Base-by-base conservation (phyloP, 2,329 filamentous ascomycete species). In the Penicillium sp. region DNA sequence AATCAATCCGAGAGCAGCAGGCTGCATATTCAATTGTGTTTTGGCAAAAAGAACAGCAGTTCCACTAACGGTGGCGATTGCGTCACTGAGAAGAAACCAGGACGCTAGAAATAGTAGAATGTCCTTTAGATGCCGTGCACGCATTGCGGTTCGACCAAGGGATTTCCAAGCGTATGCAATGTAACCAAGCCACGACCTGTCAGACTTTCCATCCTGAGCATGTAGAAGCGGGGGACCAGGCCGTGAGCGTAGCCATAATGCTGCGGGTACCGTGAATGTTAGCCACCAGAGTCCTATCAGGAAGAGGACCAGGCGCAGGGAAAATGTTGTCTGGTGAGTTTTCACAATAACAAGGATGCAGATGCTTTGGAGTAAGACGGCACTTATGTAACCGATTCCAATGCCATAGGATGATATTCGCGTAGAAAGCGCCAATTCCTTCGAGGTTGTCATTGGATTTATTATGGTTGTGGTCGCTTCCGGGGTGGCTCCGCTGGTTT, bases 21-120 rank as follows among this genome's bases (percentile, higher is more conserved):
- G 89, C 62, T 89, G 85, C 95, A 99, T 99, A 66, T 91, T 87
- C 9, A 99, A 83, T 66, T 93, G 88, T 0, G 94, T 98, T 79
- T 98, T 98, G 46, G 94, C 95, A 75, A 97, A 99, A 9, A 99
- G 84, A 30, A 98, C 93, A 0, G 95, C 95, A 0, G 95, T 98
- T 15, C 93, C 94, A 38, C 91, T 95, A 0, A 96, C 94, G 0
- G 95, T 98, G 7, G 95, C 95, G 66, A 98, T 93, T 47, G 91
- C 93, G 71, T 99, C 95, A 7, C 91, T 96, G 1, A 99, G 85
- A 31, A 99, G 84, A 74, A 99, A 97, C 95, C 95, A 99, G 6
- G 92, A 93, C 3, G 85, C 87, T 5, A 99, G 85, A 67, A 98
- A 97, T 0, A 97, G 84, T 15, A 95, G 83, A 1, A 97, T 88